Evolutionary conservation across 179 eudicot species (phyloP).

Genomic region (Dionaea muscipula): DNA sequence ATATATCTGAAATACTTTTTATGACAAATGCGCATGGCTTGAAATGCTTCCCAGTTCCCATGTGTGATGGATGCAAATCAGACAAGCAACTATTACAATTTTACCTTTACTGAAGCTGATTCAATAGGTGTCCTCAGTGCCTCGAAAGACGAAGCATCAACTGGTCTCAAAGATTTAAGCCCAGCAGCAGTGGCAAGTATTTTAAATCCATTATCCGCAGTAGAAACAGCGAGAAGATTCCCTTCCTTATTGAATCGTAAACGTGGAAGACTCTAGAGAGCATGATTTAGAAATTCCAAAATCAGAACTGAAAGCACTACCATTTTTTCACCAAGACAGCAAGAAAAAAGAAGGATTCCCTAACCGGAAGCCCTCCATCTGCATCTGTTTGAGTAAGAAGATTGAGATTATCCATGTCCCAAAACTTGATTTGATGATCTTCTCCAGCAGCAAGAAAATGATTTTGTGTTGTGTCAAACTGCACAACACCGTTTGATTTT

Average conservation of each 20-base stretch:
- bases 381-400: slow-evolving; percentile 58
- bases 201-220: slow-evolving; percentile 65
- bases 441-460: slow-evolving; percentile 89
- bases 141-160: slow-evolving; percentile 63
- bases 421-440: slow-evolving; percentile 76
- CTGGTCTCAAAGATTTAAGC: slow-evolving; percentile 48
- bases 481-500: slow-evolving; percentile 67
- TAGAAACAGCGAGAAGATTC: slow-evolving; percentile 74
- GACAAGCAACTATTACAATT: slow-evolving; percentile 3
- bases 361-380: slow-evolving; percentile 88
- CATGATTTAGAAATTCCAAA: slow-evolving; percentile 6
- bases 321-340: not conserved
- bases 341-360: slow-evolving; percentile 11
- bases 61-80: no score
- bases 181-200: slow-evolving; percentile 64
- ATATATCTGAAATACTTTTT: no score
- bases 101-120: slow-evolving; percentile 60
- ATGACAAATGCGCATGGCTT: not conserved
- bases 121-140: slow-evolving; percentile 58
- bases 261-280: slow-evolving; percentile 55
- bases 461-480: slow-evolving; percentile 83
- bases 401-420: slow-evolving; percentile 78
- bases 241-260: slow-evolving; percentile 88
- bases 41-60: no score
- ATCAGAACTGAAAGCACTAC: not conserved